Base-by-base conservation (phyloP, 2,329 filamentous ascomycete species). In the Colletotrichum zoysiae region DNA sequence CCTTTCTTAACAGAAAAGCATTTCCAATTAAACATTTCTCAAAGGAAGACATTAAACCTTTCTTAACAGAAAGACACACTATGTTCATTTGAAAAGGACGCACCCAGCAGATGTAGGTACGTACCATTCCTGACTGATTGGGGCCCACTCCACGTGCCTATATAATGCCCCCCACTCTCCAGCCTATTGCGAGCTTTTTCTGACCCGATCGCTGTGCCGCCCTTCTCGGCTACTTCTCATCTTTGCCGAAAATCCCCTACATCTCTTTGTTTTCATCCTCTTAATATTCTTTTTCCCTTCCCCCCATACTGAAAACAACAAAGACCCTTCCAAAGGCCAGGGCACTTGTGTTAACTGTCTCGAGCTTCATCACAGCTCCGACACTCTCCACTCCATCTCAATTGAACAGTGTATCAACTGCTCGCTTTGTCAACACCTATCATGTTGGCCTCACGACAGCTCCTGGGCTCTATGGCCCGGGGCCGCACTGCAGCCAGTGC, bases 381-480 rank as follows among this genome's bases (percentile, higher is more conserved):
- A 73, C 71, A 51, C 61, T 67, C 59, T 67, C 58, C 65, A 61
- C 57, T 64, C 44, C 62, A 42, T 67, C 66, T 75, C 78, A 82
- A 82, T 82, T 81, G 79, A 79, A 58, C 65, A 63, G 65, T 65
- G 46, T 63, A 26, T 58, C 55, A 65, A 65, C 73, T 66, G 68
- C 69, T 77, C 77, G 40, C 51, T 53, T 60, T 58, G 67, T 57
- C 44, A 87, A 78, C 78, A 67, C 75, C 80, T 84, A 90, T 78
- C 81, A 93, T 93, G 91, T 86, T 93, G 86, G 90, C 89, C 79
- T 89, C 91, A 81, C 88, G 91, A 86, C 90, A 92, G 86, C 85
- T 91, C 83, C 86, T 91, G 86, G 90, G 89, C 86, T 83, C 81
- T 79, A 81, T 88, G 78, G 87, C 89, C 86, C 89, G 88, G 85